Percentiles rank a stretch among this genome's conserved stretches.
phyloP scores from a whole-genome alignment of 352 stramenopile genomes.

The Globisporangium cylindrosporum region DNA sequence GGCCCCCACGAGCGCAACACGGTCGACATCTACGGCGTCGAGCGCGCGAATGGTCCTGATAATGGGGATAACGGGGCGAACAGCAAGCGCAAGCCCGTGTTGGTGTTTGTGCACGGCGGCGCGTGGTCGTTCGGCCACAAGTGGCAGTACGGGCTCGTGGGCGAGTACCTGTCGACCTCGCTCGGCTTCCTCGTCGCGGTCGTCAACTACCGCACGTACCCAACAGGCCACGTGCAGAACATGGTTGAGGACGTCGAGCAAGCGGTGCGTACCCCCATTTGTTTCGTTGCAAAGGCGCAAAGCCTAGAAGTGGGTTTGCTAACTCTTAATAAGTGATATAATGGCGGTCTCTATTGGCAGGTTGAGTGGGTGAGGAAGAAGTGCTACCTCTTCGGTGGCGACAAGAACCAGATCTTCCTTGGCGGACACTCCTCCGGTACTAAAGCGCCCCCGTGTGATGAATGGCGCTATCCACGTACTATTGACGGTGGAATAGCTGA shows the following conservation, averaged over 20 bases:
- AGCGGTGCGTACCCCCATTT: slow-evolving; percentile 31
- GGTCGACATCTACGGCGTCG: slow-evolving; percentile 60
- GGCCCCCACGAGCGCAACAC: slow-evolving; percentile 48
- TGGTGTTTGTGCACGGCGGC: slow-evolving; percentile 92
- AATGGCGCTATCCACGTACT: not conserved
- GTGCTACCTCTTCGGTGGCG: slow-evolving; percentile 44
- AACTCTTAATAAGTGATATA: not conserved
- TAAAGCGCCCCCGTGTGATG: not conserved
- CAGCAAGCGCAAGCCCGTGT: slow-evolving; percentile 41
- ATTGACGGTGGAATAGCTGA: not conserved
- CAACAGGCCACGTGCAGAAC: slow-evolving; percentile 69
- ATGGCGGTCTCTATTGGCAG: slow-evolving; percentile 18
- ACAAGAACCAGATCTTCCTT: slow-evolving; percentile 47
- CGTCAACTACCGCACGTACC: slow-evolving; percentile 91
- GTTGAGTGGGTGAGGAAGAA: slow-evolving; percentile 55
- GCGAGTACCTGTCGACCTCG: slow-evolving; percentile 43
- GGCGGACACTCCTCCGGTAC: slow-evolving; percentile 63
- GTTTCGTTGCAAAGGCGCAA: not conserved
- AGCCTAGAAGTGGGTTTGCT: not conserved
- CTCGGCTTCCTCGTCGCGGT: slow-evolving; percentile 79
- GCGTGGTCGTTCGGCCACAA: slow-evolving; percentile 81
- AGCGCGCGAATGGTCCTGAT: slow-evolving; percentile 15
- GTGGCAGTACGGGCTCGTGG: slow-evolving; percentile 75
- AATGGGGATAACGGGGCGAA: not conserved
- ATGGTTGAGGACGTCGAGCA: slow-evolving; percentile 89